Conservation (phyloP, 176 grass and related monocot species). For the Triticum aestivum region DNA sequence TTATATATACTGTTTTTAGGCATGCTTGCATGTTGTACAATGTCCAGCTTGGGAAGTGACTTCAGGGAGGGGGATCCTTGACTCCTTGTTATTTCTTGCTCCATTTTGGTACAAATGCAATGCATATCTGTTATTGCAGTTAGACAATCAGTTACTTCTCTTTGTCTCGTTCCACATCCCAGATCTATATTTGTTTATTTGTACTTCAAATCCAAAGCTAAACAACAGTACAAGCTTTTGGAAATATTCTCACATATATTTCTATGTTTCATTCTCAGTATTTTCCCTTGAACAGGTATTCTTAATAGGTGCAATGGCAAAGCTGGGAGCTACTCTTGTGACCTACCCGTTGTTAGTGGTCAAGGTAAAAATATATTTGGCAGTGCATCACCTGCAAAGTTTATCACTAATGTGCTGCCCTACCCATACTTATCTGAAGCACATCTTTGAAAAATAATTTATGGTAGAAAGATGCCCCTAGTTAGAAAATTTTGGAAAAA, state of each 20-base stretch:
- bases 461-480: neutral
- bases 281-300: constrained; percentile 67
- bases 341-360: constrained; percentile 96
- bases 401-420: neutral
- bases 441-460: neutral
- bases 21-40: constrained; percentile 9
- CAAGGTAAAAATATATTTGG: constrained; percentile 63
- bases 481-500: neutral
- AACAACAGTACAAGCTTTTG: constrained; percentile 5
- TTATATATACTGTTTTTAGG: neutral
- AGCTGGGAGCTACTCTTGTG: constrained; percentile 82
- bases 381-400: neutral
- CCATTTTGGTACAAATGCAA: constrained; percentile 6
- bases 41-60: neutral
- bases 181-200: constrained; percentile 32
- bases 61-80: neutral
- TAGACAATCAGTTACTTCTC: constrained; percentile 10
- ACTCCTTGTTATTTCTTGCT: neutral
- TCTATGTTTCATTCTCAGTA: neutral
- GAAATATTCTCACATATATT: constrained; percentile 8
- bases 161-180: neutral
- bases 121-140: neutral
- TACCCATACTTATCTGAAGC: neutral
- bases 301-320: constrained; percentile 90
- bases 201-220: neutral